Evolutionary conservation across 257 asterid species (phyloP).

Genomic region (Gynochthodes officinalis): DNA sequence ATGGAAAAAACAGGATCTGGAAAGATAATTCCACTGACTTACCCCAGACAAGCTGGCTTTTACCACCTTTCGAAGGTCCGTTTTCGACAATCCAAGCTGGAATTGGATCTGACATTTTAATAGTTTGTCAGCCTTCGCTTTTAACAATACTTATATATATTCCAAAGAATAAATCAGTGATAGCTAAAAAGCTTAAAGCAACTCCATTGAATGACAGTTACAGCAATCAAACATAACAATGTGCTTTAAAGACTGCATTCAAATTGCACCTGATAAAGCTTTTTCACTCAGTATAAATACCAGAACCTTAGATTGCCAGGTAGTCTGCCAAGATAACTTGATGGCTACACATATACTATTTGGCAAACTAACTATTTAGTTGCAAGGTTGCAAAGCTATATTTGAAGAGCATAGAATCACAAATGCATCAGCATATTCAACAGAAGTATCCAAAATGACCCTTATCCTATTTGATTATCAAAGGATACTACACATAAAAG

Average conservation of each 20-base stretch:
- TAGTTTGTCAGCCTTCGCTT: not conserved
- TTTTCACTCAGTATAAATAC: not conserved
- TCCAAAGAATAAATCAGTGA: not conserved
- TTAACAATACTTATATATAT: slow-evolving; percentile 15
- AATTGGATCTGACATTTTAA: slow-evolving; percentile 68
- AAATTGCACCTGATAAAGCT: not conserved
- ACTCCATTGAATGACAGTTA: not conserved
- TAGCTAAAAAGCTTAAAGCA: slow-evolving; percentile 2
- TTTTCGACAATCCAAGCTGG: slow-evolving; percentile 85
- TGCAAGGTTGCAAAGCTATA: too few species aligned
- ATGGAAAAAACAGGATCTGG: slow-evolving; percentile 6
- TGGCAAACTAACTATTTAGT: too few species aligned
- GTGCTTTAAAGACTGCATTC: not conserved
- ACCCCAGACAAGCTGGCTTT: slow-evolving; percentile 93
- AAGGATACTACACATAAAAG: not conserved
- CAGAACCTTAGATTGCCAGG: not conserved
- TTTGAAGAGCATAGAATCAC: not conserved
- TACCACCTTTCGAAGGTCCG: slow-evolving; percentile 84
- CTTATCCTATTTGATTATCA: not conserved
- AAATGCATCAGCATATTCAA: not conserved
- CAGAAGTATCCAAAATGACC: not conserved
- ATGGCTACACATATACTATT: not conserved
- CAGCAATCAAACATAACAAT: not conserved
- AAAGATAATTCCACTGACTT: slow-evolving; percentile 21
- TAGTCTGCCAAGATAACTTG: not conserved